Evolutionary conservation across 1,284 basidiomycete genomes (phyloP).

Genomic region (Singerocomus rubriflavus): DNA sequence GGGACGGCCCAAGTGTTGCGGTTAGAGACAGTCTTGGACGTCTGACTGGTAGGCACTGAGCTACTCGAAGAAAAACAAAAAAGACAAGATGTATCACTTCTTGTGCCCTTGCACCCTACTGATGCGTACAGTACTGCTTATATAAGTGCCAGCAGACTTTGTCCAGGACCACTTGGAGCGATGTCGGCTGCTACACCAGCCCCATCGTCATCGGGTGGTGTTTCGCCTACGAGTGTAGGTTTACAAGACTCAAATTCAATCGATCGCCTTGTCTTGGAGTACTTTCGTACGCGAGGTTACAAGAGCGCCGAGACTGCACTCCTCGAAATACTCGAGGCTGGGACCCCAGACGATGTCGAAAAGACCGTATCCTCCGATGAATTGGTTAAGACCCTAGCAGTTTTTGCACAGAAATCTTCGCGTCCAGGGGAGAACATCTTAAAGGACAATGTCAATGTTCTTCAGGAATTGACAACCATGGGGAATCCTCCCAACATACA

Average conservation of each 20-base stretch:
- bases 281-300: constrained; percentile 81
- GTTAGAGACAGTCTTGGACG: too few species aligned
- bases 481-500: constrained; percentile 68
- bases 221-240: constrained; percentile 30
- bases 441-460: constrained; percentile 60
- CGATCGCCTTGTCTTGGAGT: constrained; percentile 77
- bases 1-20: too few species aligned
- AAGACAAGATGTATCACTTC: too few species aligned
- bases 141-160: too few species aligned
- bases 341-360: constrained; percentile 50
- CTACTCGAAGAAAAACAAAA: too few species aligned
- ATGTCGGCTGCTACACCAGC: constrained; percentile 49
- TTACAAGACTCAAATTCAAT: constrained; percentile 41
- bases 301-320: constrained; percentile 69
- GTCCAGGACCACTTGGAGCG: background rate
- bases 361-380: constrained; percentile 55
- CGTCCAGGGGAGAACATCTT: constrained; percentile 62
- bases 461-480: constrained; percentile 64
- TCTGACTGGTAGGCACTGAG: too few species aligned
- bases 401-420: constrained; percentile 62
- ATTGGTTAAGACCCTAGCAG: constrained; percentile 61
- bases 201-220: constrained; percentile 32
- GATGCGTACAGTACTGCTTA: too few species aligned
- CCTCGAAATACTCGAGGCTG: constrained; percentile 62
- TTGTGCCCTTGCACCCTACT: too few species aligned